These are phyloP conservation scores for Calamus simplicifolius DNA, from an alignment of 176 grass and related monocot species.

Conservation along the genomic window DNA sequence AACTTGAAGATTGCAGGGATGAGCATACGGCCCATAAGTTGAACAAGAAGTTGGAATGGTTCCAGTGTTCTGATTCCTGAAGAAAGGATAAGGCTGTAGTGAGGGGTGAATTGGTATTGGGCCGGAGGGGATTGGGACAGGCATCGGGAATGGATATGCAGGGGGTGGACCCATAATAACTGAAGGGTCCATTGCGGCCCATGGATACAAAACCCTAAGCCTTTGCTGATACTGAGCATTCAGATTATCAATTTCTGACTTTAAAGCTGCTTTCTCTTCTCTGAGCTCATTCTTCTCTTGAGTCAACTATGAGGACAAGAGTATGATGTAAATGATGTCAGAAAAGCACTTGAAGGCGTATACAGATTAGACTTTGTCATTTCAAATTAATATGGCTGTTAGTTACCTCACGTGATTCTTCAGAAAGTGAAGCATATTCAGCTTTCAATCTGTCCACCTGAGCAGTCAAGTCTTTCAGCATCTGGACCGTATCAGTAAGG, in stretches of 20 bases:
- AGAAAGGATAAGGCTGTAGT: slow-evolving; percentile 49
- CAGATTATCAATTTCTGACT: slow-evolving; percentile 67
- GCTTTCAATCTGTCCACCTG: slow-evolving; percentile 73
- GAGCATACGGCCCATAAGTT: slow-evolving; percentile 42
- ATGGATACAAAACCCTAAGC: slow-evolving; percentile 54
- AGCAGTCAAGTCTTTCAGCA: slow-evolving; percentile 73
- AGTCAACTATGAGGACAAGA: slow-evolving; percentile 49
- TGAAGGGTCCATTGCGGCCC: slow-evolving; percentile 70
- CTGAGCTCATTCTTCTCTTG: slow-evolving; percentile 83
- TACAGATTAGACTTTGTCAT: slow-evolving; percentile 1
- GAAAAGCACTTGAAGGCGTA: too few relatives aligned
- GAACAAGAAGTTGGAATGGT: slow-evolving; percentile 9
- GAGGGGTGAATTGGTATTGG: slow-evolving; percentile 57
- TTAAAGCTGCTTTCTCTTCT: slow-evolving; percentile 76
- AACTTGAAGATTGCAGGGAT: slow-evolving; percentile 32
- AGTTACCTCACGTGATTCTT: slow-evolving; percentile 84
- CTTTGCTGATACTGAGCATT: slow-evolving; percentile 65
- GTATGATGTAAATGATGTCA: background rate
- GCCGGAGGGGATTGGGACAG: slow-evolving; percentile 47
- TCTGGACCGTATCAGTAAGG: slow-evolving; percentile 63
- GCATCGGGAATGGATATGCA: slow-evolving; percentile 56
- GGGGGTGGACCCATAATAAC: slow-evolving; percentile 47
- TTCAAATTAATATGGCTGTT: slow-evolving; percentile 10
- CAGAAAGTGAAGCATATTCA: slow-evolving; percentile 66
- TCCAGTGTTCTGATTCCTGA: slow-evolving; percentile 29